These are phyloP conservation scores for Endothia cerciana DNA, from an alignment of 2,329 filamentous ascomycete genomes.

Conservation along the genomic window DNA sequence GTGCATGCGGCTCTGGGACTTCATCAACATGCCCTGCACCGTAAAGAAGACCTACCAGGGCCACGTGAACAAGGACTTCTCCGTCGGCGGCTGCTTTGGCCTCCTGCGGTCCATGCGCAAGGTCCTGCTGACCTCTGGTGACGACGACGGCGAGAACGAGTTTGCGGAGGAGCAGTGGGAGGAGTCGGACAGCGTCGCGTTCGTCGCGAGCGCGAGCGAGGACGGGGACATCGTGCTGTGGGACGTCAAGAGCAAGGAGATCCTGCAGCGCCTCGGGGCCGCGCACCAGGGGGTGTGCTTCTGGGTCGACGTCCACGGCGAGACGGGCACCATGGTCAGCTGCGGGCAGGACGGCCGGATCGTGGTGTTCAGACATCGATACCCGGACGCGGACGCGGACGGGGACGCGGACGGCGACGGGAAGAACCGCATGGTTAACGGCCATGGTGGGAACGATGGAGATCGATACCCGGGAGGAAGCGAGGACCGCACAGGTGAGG, in stretches of 20 bases:
- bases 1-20: constrained; percentile 92
- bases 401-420: background rate
- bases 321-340: constrained; percentile 55
- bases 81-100: constrained; percentile 84
- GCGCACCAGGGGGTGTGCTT: constrained; percentile 64
- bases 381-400: constrained; percentile 8
- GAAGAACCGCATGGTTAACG: constrained; percentile 5
- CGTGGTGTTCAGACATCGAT: constrained; percentile 48
- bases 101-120: constrained; percentile 41
- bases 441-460: background rate
- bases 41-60: constrained; percentile 98
- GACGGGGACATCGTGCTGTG: constrained; percentile 85
- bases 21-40: constrained; percentile 72
- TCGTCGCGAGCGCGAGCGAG: constrained; percentile 84
- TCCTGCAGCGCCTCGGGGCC: constrained; percentile 68
- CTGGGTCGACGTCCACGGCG: constrained; percentile 65
- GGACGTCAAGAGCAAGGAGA: constrained; percentile 85
- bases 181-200: constrained; percentile 46
- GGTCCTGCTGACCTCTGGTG: constrained; percentile 26
- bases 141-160: constrained; percentile 14
- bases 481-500: background rate
- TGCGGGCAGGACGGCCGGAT: constrained; percentile 59
- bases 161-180: constrained; percentile 30
- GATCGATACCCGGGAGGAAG: constrained; percentile 2
- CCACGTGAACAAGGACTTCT: constrained; percentile 82